Conservation (phyloP, 768 basidiomycete genomes). For the Mycena epipterygia region DNA sequence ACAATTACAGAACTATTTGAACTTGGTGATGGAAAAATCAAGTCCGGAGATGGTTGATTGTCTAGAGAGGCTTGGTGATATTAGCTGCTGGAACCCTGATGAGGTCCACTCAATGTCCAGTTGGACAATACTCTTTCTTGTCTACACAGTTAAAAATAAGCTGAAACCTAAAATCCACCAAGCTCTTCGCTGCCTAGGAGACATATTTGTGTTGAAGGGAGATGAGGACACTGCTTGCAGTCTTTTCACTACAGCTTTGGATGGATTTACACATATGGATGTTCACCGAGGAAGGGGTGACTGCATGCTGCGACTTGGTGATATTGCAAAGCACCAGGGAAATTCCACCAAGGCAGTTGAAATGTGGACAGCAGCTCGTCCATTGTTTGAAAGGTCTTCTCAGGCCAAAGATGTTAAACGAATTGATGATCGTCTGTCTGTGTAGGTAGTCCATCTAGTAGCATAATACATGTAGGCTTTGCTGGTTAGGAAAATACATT, state of each 20-base stretch:
- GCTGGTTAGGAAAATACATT: too few species aligned
- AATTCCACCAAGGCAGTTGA: background rate
- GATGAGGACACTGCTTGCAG: background rate
- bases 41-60: background rate
- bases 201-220: background rate
- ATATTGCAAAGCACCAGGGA: background rate
- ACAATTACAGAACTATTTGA: background rate
- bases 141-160: background rate
- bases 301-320: background rate
- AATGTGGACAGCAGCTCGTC: background rate
- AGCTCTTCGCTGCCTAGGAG: background rate
- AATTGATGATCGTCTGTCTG: too few species aligned
- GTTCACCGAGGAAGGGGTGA: background rate
- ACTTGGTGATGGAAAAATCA: background rate
- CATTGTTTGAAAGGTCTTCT: background rate
- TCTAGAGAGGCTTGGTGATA: background rate
- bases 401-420: background rate
- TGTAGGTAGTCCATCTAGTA: too few species aligned
- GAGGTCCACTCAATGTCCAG: background rate
- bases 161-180: background rate
- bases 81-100: background rate
- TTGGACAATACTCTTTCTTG: background rate
- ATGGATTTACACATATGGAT: background rate
- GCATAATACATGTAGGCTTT: too few species aligned
- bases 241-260: background rate